phyloP scores from a whole-genome alignment of 306 rosid genomes.

The Carpinus viminea region DNA sequence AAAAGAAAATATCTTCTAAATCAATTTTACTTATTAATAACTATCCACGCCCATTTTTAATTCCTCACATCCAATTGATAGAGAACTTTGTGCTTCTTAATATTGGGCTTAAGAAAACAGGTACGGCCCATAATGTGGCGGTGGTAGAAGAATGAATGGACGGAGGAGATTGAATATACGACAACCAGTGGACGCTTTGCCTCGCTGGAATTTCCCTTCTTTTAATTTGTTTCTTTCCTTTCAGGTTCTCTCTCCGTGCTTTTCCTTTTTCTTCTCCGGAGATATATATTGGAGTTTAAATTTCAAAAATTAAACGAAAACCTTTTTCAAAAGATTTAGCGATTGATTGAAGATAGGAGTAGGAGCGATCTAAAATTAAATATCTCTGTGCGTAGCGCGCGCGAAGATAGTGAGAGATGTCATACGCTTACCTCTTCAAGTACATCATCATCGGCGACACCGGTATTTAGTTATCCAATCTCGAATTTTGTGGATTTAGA shows the following conservation, averaged over 20 bases:
- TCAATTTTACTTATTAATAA: no score
- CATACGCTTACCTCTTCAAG: constrained; percentile 97
- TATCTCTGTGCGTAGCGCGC: not conserved
- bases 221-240: not conserved
- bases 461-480: constrained; percentile 39
- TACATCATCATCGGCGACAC: constrained; percentile 99
- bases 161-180: not conserved
- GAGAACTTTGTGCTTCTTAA: no score
- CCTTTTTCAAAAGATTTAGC: not conserved
- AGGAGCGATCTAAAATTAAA: not conserved
- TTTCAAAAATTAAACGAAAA: not conserved
- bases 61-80: no score
- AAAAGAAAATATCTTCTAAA: no score
- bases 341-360: not conserved
- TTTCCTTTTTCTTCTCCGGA: not conserved
- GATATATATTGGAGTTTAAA: not conserved
- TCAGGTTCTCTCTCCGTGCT: not conserved
- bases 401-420: constrained; percentile 40
- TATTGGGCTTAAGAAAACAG: no score
- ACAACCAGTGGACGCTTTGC: constrained; percentile 8
- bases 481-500: not conserved
- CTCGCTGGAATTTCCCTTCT: constrained; percentile 25
- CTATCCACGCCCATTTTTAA: no score
- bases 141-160: not conserved
- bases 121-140: no score